Percentiles rank a stretch among this genome's conserved stretches.
phyloP scores from a whole-genome alignment of 1,284 basidiomycete genomes.

The Cryptococcus sp. region DNA sequence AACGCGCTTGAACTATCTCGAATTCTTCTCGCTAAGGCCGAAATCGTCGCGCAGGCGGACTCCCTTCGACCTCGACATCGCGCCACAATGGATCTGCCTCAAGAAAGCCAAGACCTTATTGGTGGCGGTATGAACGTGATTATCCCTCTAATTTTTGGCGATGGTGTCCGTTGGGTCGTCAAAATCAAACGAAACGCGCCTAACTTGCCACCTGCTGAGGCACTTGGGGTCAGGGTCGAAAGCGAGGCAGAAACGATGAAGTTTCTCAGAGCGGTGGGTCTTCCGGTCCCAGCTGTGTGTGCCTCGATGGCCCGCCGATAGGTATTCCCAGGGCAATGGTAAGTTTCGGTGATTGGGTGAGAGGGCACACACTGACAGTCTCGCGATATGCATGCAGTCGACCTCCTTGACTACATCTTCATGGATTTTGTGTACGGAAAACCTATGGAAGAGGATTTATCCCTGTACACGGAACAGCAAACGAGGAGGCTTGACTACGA shows the following conservation, averaged over 20 bases:
- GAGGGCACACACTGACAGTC: not conserved
- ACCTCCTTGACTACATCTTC: not conserved
- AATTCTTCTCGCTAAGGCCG: too few species aligned
- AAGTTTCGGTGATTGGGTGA: not conserved
- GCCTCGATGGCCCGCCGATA: not conserved
- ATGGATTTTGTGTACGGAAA: not conserved
- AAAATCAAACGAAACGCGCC: conserved; percentile 6
- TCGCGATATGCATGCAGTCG: not conserved
- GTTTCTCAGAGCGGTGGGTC: not conserved
- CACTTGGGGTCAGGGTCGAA: not conserved
- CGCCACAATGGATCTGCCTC: not conserved
- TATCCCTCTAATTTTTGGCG: conserved; percentile 15
- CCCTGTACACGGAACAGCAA: not conserved
- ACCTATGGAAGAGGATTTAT: not conserved
- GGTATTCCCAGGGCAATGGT: not conserved
- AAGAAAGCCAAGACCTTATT: not conserved
- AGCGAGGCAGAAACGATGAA: not conserved
- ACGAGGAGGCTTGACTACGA: not conserved
- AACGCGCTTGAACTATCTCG: too few species aligned
- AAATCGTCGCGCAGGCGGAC: not conserved
- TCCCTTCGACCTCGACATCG: not conserved
- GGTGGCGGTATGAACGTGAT: conserved; percentile 9
- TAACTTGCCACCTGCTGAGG: not conserved
- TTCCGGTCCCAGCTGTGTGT: not conserved
- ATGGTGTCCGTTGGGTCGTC: conserved; percentile 22